A percentile compares a stretch with the other conserved stretches of the same genome.
phyloP scores from a whole-genome alignment of 2,329 filamentous ascomycete species.

The Xylariaceae sp. region DNA sequence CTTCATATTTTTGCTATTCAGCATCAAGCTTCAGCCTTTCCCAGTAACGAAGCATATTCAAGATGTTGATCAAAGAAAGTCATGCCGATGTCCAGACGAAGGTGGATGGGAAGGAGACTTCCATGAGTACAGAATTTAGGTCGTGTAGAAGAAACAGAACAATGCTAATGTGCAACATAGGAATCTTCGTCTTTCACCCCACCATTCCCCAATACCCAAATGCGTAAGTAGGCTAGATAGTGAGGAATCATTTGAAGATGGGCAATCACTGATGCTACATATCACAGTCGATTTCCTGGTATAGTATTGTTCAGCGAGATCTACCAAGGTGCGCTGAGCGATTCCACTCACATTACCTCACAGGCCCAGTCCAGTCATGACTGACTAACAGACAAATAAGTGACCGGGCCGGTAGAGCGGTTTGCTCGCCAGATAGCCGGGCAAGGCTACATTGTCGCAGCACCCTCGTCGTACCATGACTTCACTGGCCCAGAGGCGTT shows the following conservation, averaged over 20 bases:
- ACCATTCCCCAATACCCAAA: slow-evolving; percentile 84
- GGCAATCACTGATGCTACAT: slow-evolving; percentile 25
- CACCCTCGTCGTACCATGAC: slow-evolving; percentile 91
- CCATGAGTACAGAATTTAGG: slow-evolving; percentile 62
- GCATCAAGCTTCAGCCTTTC: neutral
- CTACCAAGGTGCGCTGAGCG: slow-evolving; percentile 79
- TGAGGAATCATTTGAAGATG: slow-evolving; percentile 4
- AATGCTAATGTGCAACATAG: slow-evolving; percentile 52
- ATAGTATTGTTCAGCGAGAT: slow-evolving; percentile 93
- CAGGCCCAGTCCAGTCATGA: neutral
- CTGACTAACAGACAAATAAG: slow-evolving; percentile 50
- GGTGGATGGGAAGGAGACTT: slow-evolving; percentile 60
- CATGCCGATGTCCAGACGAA: slow-evolving; percentile 57
- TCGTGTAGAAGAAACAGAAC: no score
- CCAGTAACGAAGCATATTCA: slow-evolving; percentile 21
- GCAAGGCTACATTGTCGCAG: slow-evolving; percentile 91
- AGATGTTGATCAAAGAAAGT: slow-evolving; percentile 63
- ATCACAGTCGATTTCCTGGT: slow-evolving; percentile 73
- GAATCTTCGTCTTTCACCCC: slow-evolving; percentile 89
- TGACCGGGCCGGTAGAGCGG: slow-evolving; percentile 87
- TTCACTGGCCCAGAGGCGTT: slow-evolving; percentile 86
- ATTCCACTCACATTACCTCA: neutral
- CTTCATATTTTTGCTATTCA: neutral
- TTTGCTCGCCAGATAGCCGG: slow-evolving; percentile 92
- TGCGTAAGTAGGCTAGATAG: slow-evolving; percentile 60